These are phyloP conservation scores for Stromatinia cepivora DNA, from an alignment of 2,329 filamentous ascomycete genomes.

Conservation along the genomic window DNA sequence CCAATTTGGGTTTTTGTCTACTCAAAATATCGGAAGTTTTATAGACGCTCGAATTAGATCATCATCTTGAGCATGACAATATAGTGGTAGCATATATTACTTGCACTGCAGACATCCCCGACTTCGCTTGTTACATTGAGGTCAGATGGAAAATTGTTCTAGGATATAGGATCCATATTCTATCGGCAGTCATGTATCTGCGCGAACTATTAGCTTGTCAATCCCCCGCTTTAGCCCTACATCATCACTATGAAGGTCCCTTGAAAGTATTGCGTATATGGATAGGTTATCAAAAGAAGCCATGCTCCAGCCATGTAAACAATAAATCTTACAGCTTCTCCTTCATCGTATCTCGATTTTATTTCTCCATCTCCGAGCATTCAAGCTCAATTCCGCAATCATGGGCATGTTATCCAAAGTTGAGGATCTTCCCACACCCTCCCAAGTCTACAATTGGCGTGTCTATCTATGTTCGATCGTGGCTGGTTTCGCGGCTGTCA, in stretches of 20 bases:
- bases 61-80: not conserved
- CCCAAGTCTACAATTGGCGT: slow-evolving; percentile 33
- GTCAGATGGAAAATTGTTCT: not conserved
- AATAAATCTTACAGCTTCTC: not conserved
- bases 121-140: not conserved
- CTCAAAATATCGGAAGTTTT: not conserved
- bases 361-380: not conserved
- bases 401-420: slow-evolving; percentile 33
- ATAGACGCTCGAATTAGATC: not conserved
- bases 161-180: slow-evolving; percentile 1
- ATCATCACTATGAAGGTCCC: not conserved
- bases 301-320: not conserved
- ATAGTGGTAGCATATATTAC: not conserved
- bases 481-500: slow-evolving; percentile 30
- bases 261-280: not conserved
- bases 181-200: not conserved
- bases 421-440: slow-evolving; percentile 35
- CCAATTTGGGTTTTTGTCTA: not conserved
- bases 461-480: slow-evolving; percentile 32
- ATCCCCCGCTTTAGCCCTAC: not conserved
- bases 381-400: not conserved
- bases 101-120: not conserved
- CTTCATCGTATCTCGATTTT: not conserved
- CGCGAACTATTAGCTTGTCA: not conserved
- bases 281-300: not conserved